A percentile compares a stretch with the other conserved stretches of the same genome.
Evolutionary conservation across 495 filamentous ascomycete species (phyloP).

Genomic region (Daldinia loculata): DNA sequence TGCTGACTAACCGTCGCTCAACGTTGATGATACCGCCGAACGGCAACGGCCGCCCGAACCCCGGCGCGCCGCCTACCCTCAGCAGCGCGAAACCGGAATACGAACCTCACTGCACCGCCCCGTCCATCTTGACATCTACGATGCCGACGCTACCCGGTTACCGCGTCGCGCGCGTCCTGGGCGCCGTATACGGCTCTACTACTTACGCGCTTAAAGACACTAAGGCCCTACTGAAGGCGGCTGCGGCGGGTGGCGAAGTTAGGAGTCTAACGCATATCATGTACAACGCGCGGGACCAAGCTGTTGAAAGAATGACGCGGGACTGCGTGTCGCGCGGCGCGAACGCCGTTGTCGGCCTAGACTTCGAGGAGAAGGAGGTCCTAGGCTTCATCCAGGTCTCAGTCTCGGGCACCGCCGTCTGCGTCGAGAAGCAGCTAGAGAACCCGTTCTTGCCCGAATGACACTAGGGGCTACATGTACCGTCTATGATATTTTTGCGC

Average conservation of each 20-base stretch:
- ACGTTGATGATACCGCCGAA: constrained; percentile 36
- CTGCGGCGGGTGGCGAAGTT: constrained; percentile 22
- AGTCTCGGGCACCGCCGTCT: constrained; percentile 38
- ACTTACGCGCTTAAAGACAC: constrained; percentile 35
- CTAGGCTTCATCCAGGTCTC: constrained; percentile 39
- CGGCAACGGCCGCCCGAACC: constrained; percentile 19
- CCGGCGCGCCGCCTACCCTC: constrained; percentile 5
- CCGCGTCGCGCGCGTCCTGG: constrained; percentile 29
- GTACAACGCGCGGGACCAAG: constrained; percentile 39
- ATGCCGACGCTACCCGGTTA: constrained; percentile 31
- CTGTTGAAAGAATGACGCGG: constrained; percentile 33
- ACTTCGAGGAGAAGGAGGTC: constrained; percentile 33
- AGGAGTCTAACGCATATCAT: constrained; percentile 32
- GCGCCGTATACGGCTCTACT: constrained; percentile 34
- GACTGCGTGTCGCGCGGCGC: constrained; percentile 39
- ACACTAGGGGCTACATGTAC: neutral
- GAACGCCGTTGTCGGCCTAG: constrained; percentile 32
- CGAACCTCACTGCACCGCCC: constrained; percentile 34
- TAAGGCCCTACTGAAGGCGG: constrained; percentile 32
- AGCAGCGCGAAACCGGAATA: constrained; percentile 23
- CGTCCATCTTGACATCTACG: constrained; percentile 35
- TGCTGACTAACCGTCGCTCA: constrained; percentile 42
- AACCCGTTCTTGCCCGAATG: constrained; percentile 30
- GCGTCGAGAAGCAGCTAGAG: constrained; percentile 27
- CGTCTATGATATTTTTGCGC: neutral